A percentile compares a stretch with the other conserved stretches of the same genome.
Evolutionary conservation across 1,284 basidiomycete species (phyloP).

Genomic region (Ceratobasidium theobromae): DNA sequence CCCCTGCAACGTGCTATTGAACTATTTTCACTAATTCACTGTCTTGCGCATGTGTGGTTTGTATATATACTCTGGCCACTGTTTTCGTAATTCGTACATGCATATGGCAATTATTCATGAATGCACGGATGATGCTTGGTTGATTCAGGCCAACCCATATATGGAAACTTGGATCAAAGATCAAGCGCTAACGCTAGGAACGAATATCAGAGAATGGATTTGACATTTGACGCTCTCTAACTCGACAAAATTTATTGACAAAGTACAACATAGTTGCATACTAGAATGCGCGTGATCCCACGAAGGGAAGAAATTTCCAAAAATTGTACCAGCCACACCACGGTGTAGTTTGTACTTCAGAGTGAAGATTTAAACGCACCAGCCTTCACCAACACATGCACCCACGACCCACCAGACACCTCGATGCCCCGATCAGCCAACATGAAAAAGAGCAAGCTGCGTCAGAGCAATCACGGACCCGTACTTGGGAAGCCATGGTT

Average conservation of each 20-base stretch:
- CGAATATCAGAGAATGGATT: too few species aligned
- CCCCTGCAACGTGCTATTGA: not conserved
- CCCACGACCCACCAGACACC: not conserved
- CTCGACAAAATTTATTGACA: not conserved
- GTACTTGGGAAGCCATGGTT: not conserved
- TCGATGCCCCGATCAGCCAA: not conserved
- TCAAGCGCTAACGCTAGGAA: too few species aligned
- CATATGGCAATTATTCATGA: not conserved
- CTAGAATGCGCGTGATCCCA: not conserved
- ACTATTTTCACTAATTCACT: too few species aligned
- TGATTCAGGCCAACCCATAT: too few species aligned
- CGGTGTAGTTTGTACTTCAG: not conserved
- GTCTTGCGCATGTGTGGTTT: not conserved
- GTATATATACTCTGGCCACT: not conserved
- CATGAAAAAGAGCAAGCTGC: not conserved
- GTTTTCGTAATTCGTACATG: not conserved
- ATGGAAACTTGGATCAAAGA: too few species aligned
- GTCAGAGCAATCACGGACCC: not conserved
- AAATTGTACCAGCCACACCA: conserved; percentile 2
- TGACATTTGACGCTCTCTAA: not conserved
- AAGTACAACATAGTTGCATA: not conserved
- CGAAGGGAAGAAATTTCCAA: conserved; percentile 14
- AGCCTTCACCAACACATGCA: too few species aligned
- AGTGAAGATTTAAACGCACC: not conserved
- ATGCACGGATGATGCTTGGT: too few species aligned